phyloP scores from a whole-genome alignment of 257 asterid species.

The Nicotiana otophora region DNA sequence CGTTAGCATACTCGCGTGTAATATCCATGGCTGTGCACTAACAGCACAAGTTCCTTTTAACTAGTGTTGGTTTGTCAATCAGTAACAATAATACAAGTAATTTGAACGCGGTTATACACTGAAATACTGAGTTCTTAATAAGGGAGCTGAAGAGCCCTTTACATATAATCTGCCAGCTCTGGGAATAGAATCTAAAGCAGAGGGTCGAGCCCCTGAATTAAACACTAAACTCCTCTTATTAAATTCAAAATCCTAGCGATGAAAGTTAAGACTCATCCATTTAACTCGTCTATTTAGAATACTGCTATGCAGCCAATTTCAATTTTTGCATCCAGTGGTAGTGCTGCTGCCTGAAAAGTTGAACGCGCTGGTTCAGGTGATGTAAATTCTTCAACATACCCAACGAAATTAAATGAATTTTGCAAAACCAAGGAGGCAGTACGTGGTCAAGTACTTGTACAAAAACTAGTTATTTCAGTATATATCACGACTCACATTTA shows the following conservation, averaged over 20 bases:
- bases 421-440: neutral
- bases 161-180: too few relatives aligned
- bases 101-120: neutral
- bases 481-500: constrained; percentile 55
- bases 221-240: neutral
- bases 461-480: neutral
- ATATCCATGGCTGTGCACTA: neutral
- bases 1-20: too few relatives aligned
- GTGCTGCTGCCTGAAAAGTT: constrained; percentile 85
- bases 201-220: neutral
- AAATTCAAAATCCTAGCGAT: neutral
- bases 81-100: neutral
- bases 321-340: constrained; percentile 70
- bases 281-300: constrained; percentile 3
- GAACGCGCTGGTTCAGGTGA: constrained; percentile 87
- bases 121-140: neutral
- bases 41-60: neutral
- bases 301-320: constrained; percentile 87
- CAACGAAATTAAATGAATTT: too few relatives aligned
- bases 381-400: constrained; percentile 58
- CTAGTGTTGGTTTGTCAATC: neutral
- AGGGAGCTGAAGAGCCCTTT: neutral
- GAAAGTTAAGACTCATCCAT: neutral
- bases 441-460: neutral
- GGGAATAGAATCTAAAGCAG: too few relatives aligned